Evolutionary conservation across 495 filamentous ascomycete species (phyloP).

Genomic region (Daldinia decipiens): DNA sequence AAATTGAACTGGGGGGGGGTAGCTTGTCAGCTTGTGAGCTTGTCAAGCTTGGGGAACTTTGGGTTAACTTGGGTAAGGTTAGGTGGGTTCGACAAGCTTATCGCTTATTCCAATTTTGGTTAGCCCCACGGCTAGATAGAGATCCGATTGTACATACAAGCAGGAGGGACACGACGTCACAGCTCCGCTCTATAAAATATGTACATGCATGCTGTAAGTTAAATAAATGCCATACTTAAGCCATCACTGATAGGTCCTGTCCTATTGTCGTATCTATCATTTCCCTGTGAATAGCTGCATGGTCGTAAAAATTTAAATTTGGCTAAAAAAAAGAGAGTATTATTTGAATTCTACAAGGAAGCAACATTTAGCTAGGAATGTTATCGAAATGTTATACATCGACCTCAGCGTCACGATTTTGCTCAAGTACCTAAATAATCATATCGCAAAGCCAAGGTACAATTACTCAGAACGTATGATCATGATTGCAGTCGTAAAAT

Average conservation of each 20-base stretch:
- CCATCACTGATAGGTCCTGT: background rate
- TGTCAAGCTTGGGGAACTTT: constrained; percentile 11
- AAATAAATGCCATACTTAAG: background rate
- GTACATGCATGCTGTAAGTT: background rate
- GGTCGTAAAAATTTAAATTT: constrained; percentile 1
- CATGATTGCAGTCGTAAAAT: constrained; percentile 16
- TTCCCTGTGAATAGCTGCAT: background rate
- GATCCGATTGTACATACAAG: constrained; percentile 1
- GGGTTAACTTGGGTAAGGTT: constrained; percentile 26
- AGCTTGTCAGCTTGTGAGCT: too few species aligned
- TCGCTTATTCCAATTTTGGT: constrained; percentile 29
- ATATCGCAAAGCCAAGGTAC: background rate
- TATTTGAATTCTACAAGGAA: background rate
- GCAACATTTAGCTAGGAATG: background rate
- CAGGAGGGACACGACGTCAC: constrained; percentile 35
- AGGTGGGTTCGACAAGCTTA: constrained; percentile 26
- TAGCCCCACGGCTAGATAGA: constrained; percentile 5
- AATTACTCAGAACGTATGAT: constrained; percentile 55
- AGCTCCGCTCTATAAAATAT: constrained; percentile 33
- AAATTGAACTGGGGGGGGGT: constrained; percentile 27
- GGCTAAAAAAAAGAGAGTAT: background rate
- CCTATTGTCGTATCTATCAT: background rate
- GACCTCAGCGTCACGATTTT: background rate
- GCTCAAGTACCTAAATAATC: constrained; percentile 1
- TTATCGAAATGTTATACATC: background rate